Conservation (phyloP, 257 asterid species). For the Phtheirospermum japonicum region DNA sequence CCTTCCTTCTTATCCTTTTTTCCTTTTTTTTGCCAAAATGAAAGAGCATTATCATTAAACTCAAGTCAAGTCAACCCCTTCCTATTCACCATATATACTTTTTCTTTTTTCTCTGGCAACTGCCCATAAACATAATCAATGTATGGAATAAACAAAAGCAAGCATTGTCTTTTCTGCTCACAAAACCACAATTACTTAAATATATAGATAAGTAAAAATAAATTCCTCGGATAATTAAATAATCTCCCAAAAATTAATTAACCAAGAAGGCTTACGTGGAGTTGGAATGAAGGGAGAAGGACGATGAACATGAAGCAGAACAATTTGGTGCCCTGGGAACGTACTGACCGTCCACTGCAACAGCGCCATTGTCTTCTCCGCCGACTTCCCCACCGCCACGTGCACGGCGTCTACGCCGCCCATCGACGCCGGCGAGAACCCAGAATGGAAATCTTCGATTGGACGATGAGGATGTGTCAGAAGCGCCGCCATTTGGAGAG, state of each 20-base stretch:
- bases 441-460: constrained; percentile 22
- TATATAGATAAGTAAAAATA: too few relatives aligned
- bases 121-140: background rate
- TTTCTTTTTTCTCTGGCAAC: too few relatives aligned
- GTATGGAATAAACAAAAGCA: background rate
- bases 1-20: too few relatives aligned
- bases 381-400: constrained; percentile 75
- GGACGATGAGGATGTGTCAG: constrained; percentile 24
- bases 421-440: constrained; percentile 23
- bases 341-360: constrained; percentile 56
- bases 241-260: background rate
- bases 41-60: too few relatives aligned
- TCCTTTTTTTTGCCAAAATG: too few relatives aligned
- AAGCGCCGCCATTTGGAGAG: constrained; percentile 32
- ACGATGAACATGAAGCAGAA: constrained; percentile 74
- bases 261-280: constrained; percentile 45
- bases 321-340: constrained; percentile 49
- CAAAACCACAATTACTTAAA: background rate
- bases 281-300: constrained; percentile 79
- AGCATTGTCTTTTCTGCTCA: background rate
- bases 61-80: too few relatives aligned
- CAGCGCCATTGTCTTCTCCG: constrained; percentile 52
- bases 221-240: background rate
- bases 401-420: constrained; percentile 43
- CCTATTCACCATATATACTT: too few relatives aligned